Evolutionary conservation across 1,139 yeast species (phyloP), one percentile per base, ranked within the genome.

Genomic region (Kodamaea anthophila): DNA sequence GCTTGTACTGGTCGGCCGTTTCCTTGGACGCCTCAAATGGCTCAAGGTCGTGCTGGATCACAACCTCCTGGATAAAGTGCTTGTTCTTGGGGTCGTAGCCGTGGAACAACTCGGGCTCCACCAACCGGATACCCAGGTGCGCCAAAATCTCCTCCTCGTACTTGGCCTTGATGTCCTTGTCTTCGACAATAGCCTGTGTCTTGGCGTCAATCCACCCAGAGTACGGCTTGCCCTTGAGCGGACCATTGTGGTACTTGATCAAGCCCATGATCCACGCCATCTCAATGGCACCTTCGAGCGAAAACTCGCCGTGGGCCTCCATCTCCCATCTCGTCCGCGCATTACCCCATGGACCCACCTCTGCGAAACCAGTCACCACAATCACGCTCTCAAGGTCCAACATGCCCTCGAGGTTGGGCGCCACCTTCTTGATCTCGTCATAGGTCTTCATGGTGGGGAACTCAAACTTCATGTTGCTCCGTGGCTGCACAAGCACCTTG

Each of bases 211-310:
- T 84, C 98, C 98, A 91, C 46, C 97, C 97, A 34, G 93, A 71
- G 68, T 87, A 87, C 43, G 74, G 77, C 52, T 70, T 69, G 54
- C 95, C 95, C 76, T 88, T 88, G 58, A 88, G 73, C 58, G 77
- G 76, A 64, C 96, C 97, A 45, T 85, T 86, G 58, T 80, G 87
- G 68, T 91, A 91, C 62, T 84, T 85, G 65, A 91, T 87, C 57
- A 83, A 74, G 45, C 97, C 97, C 97, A 91, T 91, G 47, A 91
- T 87, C 97, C 97, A 91, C 31, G 98, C 97, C 95, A 91, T 88
- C 69, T 91, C 98, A 55, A 91, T 83, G 53, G 96, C 83, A 54
- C 98, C 98, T 65, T 91, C 98, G 50, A 91, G 69, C n/a, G 97
- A 88, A 62, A 91, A 91, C 53, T 84, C 87, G 50, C 98, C 98